Evolutionary conservation across 768 basidiomycete genomes (phyloP), one percentile per base, ranked within the genome.

Genomic region (Phallus indusiatus): DNA sequence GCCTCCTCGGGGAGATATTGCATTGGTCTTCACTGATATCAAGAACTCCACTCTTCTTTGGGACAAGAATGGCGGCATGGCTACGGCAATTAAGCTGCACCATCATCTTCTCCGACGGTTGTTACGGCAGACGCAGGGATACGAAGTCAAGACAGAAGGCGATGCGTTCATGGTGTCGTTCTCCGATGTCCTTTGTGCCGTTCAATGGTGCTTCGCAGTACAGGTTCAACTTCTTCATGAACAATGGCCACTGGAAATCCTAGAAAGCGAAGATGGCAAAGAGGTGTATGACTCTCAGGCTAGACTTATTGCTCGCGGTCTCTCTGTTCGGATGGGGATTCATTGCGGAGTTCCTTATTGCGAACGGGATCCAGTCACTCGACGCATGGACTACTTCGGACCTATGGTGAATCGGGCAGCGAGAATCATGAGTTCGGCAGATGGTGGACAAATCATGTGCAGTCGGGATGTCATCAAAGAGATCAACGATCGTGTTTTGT

Each of bases 151-250:
- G 74, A 99, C 96, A 11, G 96, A 99, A 84, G 96, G 96, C 28
- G 96, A 98, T 67, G 85, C 95, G 0, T 99, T 99, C 77, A 94
- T 99, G 90, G 94, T 94, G 55, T 92, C 95, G 20, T 99, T 99
- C 80, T 89, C 91, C 1, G 90, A 85, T 1, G 81, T 92, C 12
- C 77, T 92, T 1, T 80, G 88, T 0, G 96, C 92, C 0, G 72
- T 97, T 17, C 85, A 92, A 78, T 99, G 92, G 89, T 87, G 86
- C 64, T 76, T 96, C 66, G 84, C 81, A 33, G 88, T 94, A 17
- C 96, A 98, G 69, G 73, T 84, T 28, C 82, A 88, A 65, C 77
- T 99, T 11, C 75, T 98, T 22, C 75, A 85, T 33, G 85, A 88
- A 61, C 72, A 82, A 12, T 99, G 96, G 96, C 96, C 96, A 1